Percentiles rank a stretch among this genome's conserved stretches.
Evolutionary conservation across 257 asterid genomes (phyloP).

Genomic region (Nicotiana attenuata): DNA sequence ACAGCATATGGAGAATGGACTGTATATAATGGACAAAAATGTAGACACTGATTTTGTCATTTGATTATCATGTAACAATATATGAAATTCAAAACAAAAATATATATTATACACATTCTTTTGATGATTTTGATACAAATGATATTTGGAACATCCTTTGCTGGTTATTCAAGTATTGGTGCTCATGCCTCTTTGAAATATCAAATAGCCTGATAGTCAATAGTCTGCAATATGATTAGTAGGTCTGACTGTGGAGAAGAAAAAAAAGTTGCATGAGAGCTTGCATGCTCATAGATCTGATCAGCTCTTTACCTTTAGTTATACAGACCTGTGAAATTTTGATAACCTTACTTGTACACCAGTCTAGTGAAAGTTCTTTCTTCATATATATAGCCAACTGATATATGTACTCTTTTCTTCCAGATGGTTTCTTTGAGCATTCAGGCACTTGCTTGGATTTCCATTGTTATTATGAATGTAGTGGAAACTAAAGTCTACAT

Average conservation of each 20-base stretch:
- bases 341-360: background rate
- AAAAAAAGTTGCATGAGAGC: background rate
- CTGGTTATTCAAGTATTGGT: background rate
- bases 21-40: too few relatives aligned
- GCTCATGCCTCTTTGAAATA: background rate
- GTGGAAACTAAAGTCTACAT: constrained; percentile 65
- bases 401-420: constrained; percentile 15
- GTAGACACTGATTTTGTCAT: too few relatives aligned
- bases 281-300: constrained; percentile 2
- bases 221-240: background rate
- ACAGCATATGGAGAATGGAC: too few relatives aligned
- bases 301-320: background rate
- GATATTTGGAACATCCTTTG: background rate
- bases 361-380: background rate
- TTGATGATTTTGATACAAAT: background rate
- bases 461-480: constrained; percentile 53
- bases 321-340: background rate
- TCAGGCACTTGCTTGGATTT: constrained; percentile 65
- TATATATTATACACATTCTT: background rate
- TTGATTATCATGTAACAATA: too few relatives aligned
- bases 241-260: background rate
- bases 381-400: constrained; percentile 1
- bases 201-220: background rate
- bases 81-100: too few relatives aligned
- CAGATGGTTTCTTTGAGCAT: constrained; percentile 66